Evolutionary conservation across 192 early-diverging fungal genomes (phyloP).

Genomic region (Backusella sp.): DNA sequence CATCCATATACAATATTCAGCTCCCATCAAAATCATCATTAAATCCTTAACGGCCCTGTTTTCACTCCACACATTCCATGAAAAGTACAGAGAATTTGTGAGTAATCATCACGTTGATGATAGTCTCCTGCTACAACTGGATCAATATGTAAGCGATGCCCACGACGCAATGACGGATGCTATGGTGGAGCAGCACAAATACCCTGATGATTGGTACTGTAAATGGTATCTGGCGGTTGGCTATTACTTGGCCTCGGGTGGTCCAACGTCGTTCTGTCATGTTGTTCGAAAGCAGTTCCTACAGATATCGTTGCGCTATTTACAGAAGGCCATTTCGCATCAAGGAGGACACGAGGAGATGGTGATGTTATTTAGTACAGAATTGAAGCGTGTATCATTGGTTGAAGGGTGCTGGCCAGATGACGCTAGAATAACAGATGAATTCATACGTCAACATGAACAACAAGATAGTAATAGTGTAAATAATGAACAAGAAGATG

Average conservation of each 20-base stretch:
- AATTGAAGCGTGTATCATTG: background rate
- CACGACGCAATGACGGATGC: constrained; percentile 6
- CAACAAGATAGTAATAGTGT: background rate
- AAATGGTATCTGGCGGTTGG: constrained; percentile 21
- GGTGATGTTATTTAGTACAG: background rate
- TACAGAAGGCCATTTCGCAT: background rate
- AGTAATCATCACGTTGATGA: background rate
- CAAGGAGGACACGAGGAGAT: background rate
- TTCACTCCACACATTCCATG: background rate
- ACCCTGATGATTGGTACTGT: constrained; percentile 12
- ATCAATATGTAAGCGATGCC: background rate
- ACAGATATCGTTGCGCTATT: background rate
- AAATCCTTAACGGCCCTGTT: background rate
- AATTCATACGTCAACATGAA: background rate
- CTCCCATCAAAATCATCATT: background rate
- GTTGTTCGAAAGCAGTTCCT: constrained; percentile 9
- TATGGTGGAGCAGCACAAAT: background rate
- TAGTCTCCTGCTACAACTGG: background rate
- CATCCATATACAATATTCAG: background rate
- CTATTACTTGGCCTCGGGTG: constrained; percentile 2
- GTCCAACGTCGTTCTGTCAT: background rate
- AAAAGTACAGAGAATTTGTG: background rate
- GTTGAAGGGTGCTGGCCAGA: background rate
- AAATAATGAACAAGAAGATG: background rate
- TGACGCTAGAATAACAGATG: background rate